Percentiles rank a stretch among this genome's conserved stretches.
These are phyloP conservation scores for Colletotrichum abscissum DNA, from an alignment of 2,329 filamentous ascomycete genomes.

Conservation along the genomic window DNA sequence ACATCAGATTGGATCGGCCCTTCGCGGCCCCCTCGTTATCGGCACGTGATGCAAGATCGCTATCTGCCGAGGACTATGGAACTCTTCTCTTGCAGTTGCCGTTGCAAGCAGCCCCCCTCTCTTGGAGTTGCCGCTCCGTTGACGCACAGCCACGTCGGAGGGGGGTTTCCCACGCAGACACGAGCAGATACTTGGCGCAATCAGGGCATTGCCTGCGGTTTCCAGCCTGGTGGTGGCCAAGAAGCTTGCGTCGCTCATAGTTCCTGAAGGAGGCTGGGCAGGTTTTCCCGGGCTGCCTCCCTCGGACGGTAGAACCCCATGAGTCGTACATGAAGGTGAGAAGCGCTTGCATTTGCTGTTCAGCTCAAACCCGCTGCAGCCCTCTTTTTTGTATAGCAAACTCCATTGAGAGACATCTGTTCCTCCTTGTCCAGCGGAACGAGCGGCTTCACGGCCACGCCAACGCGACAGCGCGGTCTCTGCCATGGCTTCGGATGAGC, in stretches of 20 bases:
- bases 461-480: slow-evolving; percentile 19
- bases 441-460: slow-evolving; percentile 28
- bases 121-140: slow-evolving; percentile 23
- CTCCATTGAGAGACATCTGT: slow-evolving; percentile 13
- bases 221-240: slow-evolving; percentile 20
- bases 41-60: background rate
- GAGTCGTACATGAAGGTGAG: slow-evolving; percentile 31
- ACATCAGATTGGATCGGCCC: background rate
- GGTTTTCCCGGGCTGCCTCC: slow-evolving; percentile 36
- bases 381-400: slow-evolving; percentile 5
- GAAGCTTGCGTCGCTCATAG: slow-evolving; percentile 26
- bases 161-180: slow-evolving; percentile 7
- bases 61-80: background rate
- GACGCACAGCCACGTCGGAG: slow-evolving; percentile 22
- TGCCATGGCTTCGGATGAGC: slow-evolving; percentile 35
- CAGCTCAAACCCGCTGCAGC: slow-evolving; percentile 24
- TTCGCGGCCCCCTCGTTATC: background rate
- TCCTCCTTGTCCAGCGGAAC: slow-evolving; percentile 26
- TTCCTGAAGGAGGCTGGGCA: slow-evolving; percentile 8
- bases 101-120: slow-evolving; percentile 20
- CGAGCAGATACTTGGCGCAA: slow-evolving; percentile 20
- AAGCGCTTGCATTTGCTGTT: slow-evolving; percentile 30
- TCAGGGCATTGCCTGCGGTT: slow-evolving; percentile 12
- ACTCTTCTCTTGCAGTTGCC: slow-evolving; percentile 33
- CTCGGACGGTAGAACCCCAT: slow-evolving; percentile 11